Conservation (phyloP, 1,284 basidiomycete species). For the Rhodotorula sp. region DNA sequence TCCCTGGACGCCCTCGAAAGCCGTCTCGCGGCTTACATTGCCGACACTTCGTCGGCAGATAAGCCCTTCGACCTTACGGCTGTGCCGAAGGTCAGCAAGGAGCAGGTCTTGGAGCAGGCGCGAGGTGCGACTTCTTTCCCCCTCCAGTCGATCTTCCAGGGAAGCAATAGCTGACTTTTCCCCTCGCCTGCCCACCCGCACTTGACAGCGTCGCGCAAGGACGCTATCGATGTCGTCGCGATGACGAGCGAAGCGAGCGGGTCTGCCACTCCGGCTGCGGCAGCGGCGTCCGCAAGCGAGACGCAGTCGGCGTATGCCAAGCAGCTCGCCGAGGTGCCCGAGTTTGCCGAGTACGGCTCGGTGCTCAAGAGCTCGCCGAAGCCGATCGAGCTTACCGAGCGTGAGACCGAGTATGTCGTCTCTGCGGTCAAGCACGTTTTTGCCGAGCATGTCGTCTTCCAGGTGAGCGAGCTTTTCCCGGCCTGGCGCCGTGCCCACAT, state of each 20-base stretch:
- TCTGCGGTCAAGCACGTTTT: conserved; percentile 96
- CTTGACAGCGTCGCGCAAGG: conserved; percentile 32
- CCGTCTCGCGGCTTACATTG: conserved; percentile 83
- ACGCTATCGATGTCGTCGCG: conserved; percentile 25
- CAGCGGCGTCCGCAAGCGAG: conserved; percentile 66
- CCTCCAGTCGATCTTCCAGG: too few relatives aligned
- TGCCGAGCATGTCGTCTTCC: conserved; percentile 93
- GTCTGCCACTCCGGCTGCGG: background rate
- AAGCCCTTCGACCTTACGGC: conserved; percentile 74
- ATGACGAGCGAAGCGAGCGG: conserved; percentile 22
- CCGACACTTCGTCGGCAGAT: conserved; percentile 65
- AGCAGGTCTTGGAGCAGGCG: conserved; percentile 77
- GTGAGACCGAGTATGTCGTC: conserved; percentile 97
- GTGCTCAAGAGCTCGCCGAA: conserved; percentile 83
- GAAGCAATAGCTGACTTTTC: background rate
- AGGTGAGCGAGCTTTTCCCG: conserved; percentile 55
- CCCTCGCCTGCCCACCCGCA: too few relatives aligned
- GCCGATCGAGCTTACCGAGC: conserved; percentile 84
- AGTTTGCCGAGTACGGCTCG: conserved; percentile 80
- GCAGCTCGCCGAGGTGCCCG: conserved; percentile 80
- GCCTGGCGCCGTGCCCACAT: too few relatives aligned
- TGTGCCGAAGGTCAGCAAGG: conserved; percentile 85
- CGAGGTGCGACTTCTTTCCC: conserved; percentile 13
- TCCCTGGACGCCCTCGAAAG: conserved; percentile 81
- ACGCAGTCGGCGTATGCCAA: conserved; percentile 79